Conservation (phyloP, 768 basidiomycete species). For the Naganishia onofrii region DNA sequence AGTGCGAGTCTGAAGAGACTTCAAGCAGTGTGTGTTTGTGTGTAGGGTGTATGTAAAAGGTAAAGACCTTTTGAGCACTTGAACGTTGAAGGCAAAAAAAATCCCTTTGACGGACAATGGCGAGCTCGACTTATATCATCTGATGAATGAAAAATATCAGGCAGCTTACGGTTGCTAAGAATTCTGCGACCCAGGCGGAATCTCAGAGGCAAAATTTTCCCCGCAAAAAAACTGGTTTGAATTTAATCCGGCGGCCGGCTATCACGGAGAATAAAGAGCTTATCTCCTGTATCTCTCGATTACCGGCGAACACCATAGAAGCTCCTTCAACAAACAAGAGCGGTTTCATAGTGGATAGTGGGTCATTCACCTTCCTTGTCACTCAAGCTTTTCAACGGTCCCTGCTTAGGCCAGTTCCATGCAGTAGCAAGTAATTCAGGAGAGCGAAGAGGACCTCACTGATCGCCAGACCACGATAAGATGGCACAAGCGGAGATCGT, state of each 20-base stretch:
- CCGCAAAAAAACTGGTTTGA: background rate
- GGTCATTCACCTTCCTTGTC: background rate
- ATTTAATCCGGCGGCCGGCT: background rate
- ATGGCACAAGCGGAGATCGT: background rate
- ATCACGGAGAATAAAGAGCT: background rate
- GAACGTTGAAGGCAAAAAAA: background rate
- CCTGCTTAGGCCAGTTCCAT: background rate
- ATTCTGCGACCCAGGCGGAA: background rate
- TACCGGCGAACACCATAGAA: background rate
- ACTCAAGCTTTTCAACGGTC: background rate
- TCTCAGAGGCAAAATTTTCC: background rate
- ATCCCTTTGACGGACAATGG: background rate
- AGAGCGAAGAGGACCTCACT: background rate
- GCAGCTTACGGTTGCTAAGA: too few relatives aligned
- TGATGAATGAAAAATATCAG: background rate
- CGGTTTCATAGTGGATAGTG: too few relatives aligned
- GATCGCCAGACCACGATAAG: background rate
- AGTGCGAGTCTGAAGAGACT: conserved; percentile 30
- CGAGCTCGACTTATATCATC: background rate
- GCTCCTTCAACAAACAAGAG: conserved; percentile 13
- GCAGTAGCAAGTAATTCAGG: background rate
- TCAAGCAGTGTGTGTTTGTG: background rate
- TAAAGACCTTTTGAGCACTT: conserved; percentile 10
- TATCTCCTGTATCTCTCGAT: background rate
- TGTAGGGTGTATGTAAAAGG: background rate